Conservation (phyloP, 306 rosid species). For the Chamaecrista fasciculata region DNA sequence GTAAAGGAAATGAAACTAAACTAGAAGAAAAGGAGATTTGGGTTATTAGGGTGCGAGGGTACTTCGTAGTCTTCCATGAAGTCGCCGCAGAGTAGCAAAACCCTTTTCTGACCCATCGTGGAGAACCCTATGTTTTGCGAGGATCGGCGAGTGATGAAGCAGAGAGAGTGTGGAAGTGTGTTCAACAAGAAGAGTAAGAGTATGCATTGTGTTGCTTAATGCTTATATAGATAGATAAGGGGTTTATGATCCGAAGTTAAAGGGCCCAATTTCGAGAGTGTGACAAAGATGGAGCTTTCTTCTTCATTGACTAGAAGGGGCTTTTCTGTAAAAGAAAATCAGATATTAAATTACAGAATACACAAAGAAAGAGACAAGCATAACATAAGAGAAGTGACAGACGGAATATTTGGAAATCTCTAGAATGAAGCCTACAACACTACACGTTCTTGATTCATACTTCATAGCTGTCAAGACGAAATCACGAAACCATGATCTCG, state of each 20-base stretch:
- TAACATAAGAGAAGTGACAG: neutral
- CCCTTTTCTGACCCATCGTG: slow-evolving; percentile 45
- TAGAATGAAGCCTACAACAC: neutral
- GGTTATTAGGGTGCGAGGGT: slow-evolving; percentile 1
- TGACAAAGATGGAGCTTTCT: neutral
- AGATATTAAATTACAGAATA: neutral
- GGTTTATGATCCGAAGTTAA: neutral
- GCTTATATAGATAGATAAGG: too few relatives aligned
- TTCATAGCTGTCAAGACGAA: too few relatives aligned
- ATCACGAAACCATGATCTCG: too few relatives aligned
- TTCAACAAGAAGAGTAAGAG: neutral
- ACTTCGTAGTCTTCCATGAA: slow-evolving; percentile 88
- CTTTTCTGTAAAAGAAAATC: neutral
- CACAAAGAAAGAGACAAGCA: neutral
- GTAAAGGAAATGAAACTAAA: neutral
- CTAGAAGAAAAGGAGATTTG: neutral
- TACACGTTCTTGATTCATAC: neutral
- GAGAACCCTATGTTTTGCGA: too few relatives aligned
- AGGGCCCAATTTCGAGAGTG: neutral
- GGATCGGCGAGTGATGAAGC: neutral
- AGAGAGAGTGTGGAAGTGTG: neutral
- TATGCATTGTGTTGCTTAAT: too few relatives aligned
- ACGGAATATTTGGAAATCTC: neutral
- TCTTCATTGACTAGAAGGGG: neutral
- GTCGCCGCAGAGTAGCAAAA: slow-evolving; percentile 79